A percentile compares a stretch with the other conserved stretches of the same genome.
Evolutionary conservation across 805 yeast genomes (phyloP).

Genomic region (Candida michaelii): DNA sequence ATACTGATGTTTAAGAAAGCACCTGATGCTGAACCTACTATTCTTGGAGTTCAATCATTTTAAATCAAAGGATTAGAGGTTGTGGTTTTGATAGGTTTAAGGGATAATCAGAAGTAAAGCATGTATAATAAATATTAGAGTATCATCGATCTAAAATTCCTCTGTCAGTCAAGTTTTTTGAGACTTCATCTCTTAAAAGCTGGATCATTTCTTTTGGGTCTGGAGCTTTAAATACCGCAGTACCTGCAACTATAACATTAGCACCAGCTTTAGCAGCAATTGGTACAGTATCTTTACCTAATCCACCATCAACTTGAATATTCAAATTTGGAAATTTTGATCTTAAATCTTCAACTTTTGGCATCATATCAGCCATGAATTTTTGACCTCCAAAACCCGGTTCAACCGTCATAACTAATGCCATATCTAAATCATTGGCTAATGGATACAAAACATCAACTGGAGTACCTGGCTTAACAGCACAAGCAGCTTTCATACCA

Average conservation of each 20-base stretch:
- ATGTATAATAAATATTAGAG: conserved; percentile 6
- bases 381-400: conserved; percentile 99
- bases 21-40: conserved; percentile 70
- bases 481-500: conserved; percentile 94
- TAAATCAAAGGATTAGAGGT: conserved; percentile 18
- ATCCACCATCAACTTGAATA: conserved; percentile 96
- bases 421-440: conserved; percentile 84
- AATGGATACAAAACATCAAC: conserved; percentile 78
- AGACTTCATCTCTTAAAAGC: conserved; percentile 64
- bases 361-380: conserved; percentile 95
- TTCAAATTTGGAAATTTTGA: conserved; percentile 71
- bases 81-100: neutral
- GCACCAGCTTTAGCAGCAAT: conserved; percentile 97
- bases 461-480: conserved; percentile 90
- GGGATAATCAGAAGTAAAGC: neutral
- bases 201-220: conserved; percentile 76
- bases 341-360: conserved; percentile 81
- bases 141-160: conserved; percentile 33
- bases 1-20: conserved; percentile 44
- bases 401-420: conserved; percentile 96
- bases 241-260: conserved; percentile 96
- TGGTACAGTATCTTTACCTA: conserved; percentile 81
- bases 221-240: conserved; percentile 83
- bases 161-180: conserved; percentile 43
- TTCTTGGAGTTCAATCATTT: conserved; percentile 73